Percentiles rank a stretch among this genome's conserved stretches.
Conservation (phyloP, 108 stramenopile species). For the Chaetoceros tenuissimus region DNA sequence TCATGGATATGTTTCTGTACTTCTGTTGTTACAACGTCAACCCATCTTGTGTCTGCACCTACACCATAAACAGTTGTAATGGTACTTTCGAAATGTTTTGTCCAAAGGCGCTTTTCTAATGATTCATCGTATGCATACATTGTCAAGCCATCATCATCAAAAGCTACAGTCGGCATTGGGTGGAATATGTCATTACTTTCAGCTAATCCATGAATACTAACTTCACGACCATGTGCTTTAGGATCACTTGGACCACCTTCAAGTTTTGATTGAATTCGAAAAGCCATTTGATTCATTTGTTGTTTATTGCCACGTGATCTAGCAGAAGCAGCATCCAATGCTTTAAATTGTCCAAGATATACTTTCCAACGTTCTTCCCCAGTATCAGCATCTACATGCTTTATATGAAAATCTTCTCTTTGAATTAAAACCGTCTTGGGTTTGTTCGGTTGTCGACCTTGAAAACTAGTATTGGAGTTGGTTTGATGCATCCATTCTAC, state of each 20-base stretch:
- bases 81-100: constrained; percentile 38
- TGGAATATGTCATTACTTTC: background rate
- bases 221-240: background rate
- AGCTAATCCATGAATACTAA: background rate
- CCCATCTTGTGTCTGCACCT: constrained; percentile 13
- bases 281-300: background rate
- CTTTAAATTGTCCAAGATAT: constrained; percentile 50
- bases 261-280: background rate
- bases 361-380: constrained; percentile 76
- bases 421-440: constrained; percentile 49
- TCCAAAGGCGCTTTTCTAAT: constrained; percentile 43
- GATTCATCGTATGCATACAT: constrained; percentile 39
- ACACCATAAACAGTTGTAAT: constrained; percentile 73
- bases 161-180: constrained; percentile 42
- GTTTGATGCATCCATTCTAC: background rate
- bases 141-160: constrained; percentile 61
- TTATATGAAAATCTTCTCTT: constrained; percentile 62
- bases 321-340: constrained; percentile 64
- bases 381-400: constrained; percentile 50
- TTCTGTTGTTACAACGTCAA: no score
- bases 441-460: background rate
- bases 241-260: background rate
- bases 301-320: background rate
- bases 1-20: no score
- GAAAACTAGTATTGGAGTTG: constrained; percentile 11